Conservation (phyloP, 345 rosid genomes). For the Gossypium mustelinum region DNA sequence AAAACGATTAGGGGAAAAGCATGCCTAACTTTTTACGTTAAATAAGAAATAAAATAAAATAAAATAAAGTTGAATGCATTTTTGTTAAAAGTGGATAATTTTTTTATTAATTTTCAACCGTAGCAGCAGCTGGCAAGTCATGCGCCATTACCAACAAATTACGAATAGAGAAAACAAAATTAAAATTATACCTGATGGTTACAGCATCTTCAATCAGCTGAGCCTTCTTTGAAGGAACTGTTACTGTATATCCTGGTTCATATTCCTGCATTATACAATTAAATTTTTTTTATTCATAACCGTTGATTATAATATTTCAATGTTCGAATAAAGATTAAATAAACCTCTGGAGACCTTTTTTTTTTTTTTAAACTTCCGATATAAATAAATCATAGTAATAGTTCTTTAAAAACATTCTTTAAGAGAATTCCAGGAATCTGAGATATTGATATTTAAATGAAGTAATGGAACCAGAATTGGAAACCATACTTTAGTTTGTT, state of each 20-base stretch:
- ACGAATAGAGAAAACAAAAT: background rate
- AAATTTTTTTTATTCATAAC: background rate
- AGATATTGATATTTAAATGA: background rate
- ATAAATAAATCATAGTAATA: background rate
- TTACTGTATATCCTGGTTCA: conserved; percentile 57
- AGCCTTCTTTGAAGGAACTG: conserved; percentile 40
- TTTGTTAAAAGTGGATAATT: background rate
- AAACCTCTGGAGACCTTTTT: background rate
- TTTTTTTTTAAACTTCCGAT: background rate
- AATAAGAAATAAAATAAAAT: no score
- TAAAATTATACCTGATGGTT: conserved; percentile 46
- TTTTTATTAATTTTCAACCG: background rate
- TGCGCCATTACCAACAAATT: background rate
- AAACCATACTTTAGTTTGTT: background rate
- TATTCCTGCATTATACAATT: conserved; percentile 45
- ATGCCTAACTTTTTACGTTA: conserved; percentile 1
- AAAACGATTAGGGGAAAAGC: conserved; percentile 20
- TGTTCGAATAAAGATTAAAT: background rate
- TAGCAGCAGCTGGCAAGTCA: conserved; percentile 1
- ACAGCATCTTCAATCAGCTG: conserved; percentile 50
- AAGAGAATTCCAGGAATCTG: background rate
- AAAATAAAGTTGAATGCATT: background rate
- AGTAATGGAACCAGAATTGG: background rate
- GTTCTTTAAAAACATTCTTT: background rate
- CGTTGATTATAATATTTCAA: background rate